Conservation (phyloP, 106 monocot species). For the Dendrobium huoshanense region DNA sequence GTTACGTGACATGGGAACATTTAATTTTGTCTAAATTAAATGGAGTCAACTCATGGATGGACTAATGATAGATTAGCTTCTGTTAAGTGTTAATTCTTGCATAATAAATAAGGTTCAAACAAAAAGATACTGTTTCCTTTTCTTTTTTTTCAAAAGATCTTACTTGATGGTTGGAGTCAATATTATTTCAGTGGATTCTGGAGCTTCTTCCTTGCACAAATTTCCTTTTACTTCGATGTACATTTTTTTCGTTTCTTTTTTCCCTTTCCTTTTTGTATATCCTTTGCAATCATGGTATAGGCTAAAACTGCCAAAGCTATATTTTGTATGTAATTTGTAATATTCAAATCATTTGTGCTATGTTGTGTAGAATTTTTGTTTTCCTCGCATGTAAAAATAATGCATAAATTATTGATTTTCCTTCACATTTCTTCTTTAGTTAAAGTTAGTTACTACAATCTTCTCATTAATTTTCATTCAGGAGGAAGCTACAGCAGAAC, state of each 20-base stretch:
- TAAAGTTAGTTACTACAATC: neutral
- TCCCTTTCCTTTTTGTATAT: neutral
- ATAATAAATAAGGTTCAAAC: neutral
- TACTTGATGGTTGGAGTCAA: neutral
- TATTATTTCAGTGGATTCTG: too few relatives aligned
- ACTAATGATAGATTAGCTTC: neutral
- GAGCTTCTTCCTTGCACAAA: neutral
- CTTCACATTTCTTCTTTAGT: neutral
- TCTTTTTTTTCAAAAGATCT: neutral
- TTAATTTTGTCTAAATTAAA: too few relatives aligned
- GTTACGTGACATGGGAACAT: too few relatives aligned
- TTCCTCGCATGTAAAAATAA: neutral
- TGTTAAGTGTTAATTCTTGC: neutral
- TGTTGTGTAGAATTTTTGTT: neutral
- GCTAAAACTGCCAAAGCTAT: neutral
- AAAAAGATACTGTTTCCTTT: neutral
- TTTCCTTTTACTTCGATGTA: neutral
- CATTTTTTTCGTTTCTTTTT: neutral
- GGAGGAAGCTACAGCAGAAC: conserved; percentile 35
- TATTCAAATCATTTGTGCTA: neutral
- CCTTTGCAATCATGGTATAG: neutral
- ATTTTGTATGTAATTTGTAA: neutral
- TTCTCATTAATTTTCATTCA: conserved; percentile 12
- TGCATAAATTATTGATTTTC: neutral
- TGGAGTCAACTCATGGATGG: too few relatives aligned